Percentiles rank a stretch among this genome's conserved stretches.
Conservation (phyloP, 2,329 filamentous ascomycete genomes). For the Phialophora tarda region DNA sequence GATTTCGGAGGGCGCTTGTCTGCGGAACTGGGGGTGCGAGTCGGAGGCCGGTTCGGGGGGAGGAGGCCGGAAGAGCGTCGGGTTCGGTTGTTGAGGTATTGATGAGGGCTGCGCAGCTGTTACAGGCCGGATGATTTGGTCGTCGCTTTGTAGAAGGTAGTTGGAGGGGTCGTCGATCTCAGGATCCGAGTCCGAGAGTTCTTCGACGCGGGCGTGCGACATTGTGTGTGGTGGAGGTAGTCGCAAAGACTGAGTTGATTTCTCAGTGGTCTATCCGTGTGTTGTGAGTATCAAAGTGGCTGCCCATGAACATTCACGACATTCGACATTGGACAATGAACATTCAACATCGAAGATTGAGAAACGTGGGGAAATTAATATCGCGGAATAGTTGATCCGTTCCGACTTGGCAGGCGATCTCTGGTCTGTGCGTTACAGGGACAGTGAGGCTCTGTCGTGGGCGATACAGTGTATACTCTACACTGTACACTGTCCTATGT, state of each 20-base stretch:
- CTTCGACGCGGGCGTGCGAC: conserved; percentile 88
- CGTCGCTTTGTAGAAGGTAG: conserved; percentile 54
- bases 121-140: conserved; percentile 49
- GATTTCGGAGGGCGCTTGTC: conserved; percentile 61
- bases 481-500: background rate
- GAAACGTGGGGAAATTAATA: background rate
- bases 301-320: background rate
- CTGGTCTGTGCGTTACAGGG: too few relatives aligned
- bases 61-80: conserved; percentile 54
- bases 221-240: conserved; percentile 52
- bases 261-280: background rate
- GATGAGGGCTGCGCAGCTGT: conserved; percentile 43
- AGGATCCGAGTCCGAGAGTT: conserved; percentile 89
- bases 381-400: background rate
- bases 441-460: too few relatives aligned
- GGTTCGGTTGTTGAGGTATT: conserved; percentile 42
- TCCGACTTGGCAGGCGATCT: background rate
- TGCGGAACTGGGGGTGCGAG: conserved; percentile 44
- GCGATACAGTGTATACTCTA: background rate
- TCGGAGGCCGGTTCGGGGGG: conserved; percentile 47
- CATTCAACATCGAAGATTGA: too few relatives aligned
- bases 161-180: conserved; percentile 81
- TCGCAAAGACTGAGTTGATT: background rate
- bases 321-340: too few relatives aligned
- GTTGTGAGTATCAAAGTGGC: background rate